Conservation (phyloP, 495 filamentous ascomycete genomes). For the Aspergillus campestris region DNA sequence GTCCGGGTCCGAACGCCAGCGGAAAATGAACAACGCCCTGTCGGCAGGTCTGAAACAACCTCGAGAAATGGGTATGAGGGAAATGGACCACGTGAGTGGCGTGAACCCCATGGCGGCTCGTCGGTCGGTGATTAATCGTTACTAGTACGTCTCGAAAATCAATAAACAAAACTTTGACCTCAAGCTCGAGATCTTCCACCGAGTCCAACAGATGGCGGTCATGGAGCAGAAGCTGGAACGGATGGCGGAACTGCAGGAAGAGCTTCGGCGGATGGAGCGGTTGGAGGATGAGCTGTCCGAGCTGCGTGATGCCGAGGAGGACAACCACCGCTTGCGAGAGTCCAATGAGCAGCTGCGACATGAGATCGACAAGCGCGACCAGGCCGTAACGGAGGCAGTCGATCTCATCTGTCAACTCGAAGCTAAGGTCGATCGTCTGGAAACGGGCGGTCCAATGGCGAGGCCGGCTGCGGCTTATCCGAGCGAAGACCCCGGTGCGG, state of each 20-base stretch:
- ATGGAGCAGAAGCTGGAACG: constrained; percentile 62
- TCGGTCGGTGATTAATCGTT: constrained; percentile 5
- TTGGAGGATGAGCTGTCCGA: constrained; percentile 56
- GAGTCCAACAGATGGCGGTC: constrained; percentile 51
- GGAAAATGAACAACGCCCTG: constrained; percentile 19
- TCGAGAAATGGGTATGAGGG: constrained; percentile 42
- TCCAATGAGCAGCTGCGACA: constrained; percentile 59
- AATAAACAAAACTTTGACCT: constrained; percentile 87
- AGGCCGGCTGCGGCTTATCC: constrained; percentile 20
- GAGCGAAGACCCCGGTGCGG: constrained; percentile 14
- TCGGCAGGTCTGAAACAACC: constrained; percentile 22
- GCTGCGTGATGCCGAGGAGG: constrained; percentile 48
- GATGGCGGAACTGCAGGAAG: constrained; percentile 56
- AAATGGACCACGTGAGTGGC: constrained; percentile 40
- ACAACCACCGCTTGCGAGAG: constrained; percentile 33
- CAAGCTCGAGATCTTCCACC: constrained; percentile 75
- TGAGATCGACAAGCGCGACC: constrained; percentile 68
- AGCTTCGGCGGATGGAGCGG: constrained; percentile 56
- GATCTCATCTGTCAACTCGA: constrained; percentile 71
- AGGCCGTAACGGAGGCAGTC: constrained; percentile 74
- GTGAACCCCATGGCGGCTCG: neutral
- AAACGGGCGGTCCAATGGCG: constrained; percentile 14
- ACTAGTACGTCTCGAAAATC: constrained; percentile 49
- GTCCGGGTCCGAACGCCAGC: constrained; percentile 28
- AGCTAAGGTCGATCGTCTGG: constrained; percentile 51